These are phyloP conservation scores for Dioscorea cayenensis DNA, from an alignment of 116 monocot species.

Conservation along the genomic window DNA sequence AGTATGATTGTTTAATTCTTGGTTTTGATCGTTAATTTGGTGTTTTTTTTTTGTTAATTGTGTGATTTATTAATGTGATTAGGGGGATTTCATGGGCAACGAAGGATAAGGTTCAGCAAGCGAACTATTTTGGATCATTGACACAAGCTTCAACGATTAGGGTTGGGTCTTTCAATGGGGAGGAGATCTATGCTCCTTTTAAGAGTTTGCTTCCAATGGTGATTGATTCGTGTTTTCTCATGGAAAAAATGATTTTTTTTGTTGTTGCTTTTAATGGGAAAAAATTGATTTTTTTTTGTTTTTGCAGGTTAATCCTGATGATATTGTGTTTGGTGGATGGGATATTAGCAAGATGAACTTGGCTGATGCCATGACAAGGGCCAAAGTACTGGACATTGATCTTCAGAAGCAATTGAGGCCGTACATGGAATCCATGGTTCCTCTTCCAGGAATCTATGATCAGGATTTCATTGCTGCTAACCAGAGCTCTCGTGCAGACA, in stretches of 20 bases:
- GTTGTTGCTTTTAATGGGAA: background rate
- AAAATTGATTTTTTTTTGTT: background rate
- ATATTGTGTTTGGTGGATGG: conserved; percentile 94
- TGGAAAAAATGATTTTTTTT: conserved; percentile 1
- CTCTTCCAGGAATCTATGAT: conserved; percentile 84
- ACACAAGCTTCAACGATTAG: conserved; percentile 88
- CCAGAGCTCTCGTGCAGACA: conserved; percentile 77
- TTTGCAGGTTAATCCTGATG: conserved; percentile 85
- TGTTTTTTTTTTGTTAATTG: background rate
- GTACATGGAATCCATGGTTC: conserved; percentile 95
- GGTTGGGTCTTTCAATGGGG: conserved; percentile 92
- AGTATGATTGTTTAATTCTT: conserved; percentile 39
- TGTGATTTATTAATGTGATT: conserved; percentile 7
- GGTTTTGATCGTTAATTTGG: background rate
- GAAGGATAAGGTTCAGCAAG: conserved; percentile 90
- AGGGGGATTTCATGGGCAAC: conserved; percentile 98
- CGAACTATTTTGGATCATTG: conserved; percentile 93
- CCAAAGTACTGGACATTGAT: conserved; percentile 95
- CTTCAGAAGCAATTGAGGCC: conserved; percentile 97
- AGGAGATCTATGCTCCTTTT: conserved; percentile 96
- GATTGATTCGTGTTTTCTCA: background rate
- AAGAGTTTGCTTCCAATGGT: conserved; percentile 98
- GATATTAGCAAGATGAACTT: conserved; percentile 93
- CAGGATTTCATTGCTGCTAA: conserved; percentile 96
- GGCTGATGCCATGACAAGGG: conserved; percentile 88